Evolutionary conservation across 2,329 filamentous ascomycete genomes (phyloP), one percentile per base, ranked within the genome.

Genomic region (Calonectria pseudoreteaudii): DNA sequence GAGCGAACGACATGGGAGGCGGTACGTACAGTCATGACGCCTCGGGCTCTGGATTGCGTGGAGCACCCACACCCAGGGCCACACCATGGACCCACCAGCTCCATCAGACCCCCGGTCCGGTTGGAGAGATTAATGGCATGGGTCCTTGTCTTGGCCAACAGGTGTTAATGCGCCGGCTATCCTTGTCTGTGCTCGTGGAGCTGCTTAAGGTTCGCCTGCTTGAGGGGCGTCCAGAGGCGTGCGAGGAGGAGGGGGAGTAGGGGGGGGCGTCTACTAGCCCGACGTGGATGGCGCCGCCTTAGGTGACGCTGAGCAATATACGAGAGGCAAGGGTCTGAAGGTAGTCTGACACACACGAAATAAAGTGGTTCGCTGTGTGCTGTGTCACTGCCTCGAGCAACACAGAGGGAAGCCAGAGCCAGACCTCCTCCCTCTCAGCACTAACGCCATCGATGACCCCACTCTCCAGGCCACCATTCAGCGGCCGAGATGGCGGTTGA

Each of bases 231-330:
- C 68, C 60, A 65, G 65, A 67, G 44, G 65, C 23, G 65, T 67
- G 34, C 34, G 52, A 53, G 65, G 18, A 52, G 66, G 26, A 44
- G 67, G 78, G 76, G 76, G 62, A 53, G 49, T 56, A 50, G n/a
- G 60, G 74, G n/a, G 75, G 78, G 76, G 79, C 74, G 80, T 80
- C 78, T 73, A 78, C 82, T 81, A 81, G 71, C 75, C 74, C 52
- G 34, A 74, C 82, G 83, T 78, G 82, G 82, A 82, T 83, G 78
- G 78, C 76, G 73, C 65, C 77, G 83, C 83, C 41, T 65, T 65
- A 49, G 83, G 86, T 86, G 85, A 86, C 84, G 86, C 85, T 84
- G 85, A 82, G 86, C 84, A 87, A 88, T 87, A 87, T 87, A 87
- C 87, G 86, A 87, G 84, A 79, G 83, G 82, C 84, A 85, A 84